phyloP scores from a whole-genome alignment of 257 asterid species.

The Solanum appendiculatum region DNA sequence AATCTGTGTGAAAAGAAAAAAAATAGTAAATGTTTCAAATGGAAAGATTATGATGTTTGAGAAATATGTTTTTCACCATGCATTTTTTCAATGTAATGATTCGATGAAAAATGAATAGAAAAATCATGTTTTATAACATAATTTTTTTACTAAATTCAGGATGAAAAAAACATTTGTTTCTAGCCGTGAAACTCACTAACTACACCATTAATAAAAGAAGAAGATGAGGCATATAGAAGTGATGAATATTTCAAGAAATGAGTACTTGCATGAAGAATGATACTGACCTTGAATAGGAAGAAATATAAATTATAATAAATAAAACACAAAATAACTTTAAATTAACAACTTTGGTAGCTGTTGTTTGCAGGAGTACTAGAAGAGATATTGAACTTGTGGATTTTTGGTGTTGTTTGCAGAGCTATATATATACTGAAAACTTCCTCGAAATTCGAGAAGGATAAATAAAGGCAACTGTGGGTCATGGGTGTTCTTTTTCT shows the following conservation, averaged over 20 bases:
- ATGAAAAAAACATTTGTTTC: not conserved
- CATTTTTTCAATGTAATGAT: not conserved
- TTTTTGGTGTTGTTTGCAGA: constrained; percentile 17
- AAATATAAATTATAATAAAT: not conserved
- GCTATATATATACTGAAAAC: constrained; percentile 47
- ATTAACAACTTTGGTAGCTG: not conserved
- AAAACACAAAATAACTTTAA: not conserved
- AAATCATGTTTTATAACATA: not conserved
- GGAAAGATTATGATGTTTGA: not conserved
- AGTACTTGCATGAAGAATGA: not conserved
- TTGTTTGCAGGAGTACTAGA: not conserved
- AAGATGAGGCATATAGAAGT: not conserved
- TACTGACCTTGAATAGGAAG: not conserved
- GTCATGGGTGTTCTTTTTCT: constrained; percentile 15
- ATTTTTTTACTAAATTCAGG: not conserved
- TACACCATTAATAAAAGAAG: not conserved
- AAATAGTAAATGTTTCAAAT: not conserved
- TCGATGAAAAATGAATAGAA: not conserved
- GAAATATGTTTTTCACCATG: not conserved
- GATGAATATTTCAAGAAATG: not conserved
- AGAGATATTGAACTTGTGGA: constrained; percentile 20
- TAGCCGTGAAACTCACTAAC: not conserved
- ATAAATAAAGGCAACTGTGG: constrained; percentile 16
- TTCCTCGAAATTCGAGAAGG: constrained; percentile 41
- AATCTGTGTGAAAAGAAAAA: not conserved